These are phyloP conservation scores for Lanmaoa pseudosensibilis DNA, from an alignment of 768 basidiomycete species.

Conservation along the genomic window DNA sequence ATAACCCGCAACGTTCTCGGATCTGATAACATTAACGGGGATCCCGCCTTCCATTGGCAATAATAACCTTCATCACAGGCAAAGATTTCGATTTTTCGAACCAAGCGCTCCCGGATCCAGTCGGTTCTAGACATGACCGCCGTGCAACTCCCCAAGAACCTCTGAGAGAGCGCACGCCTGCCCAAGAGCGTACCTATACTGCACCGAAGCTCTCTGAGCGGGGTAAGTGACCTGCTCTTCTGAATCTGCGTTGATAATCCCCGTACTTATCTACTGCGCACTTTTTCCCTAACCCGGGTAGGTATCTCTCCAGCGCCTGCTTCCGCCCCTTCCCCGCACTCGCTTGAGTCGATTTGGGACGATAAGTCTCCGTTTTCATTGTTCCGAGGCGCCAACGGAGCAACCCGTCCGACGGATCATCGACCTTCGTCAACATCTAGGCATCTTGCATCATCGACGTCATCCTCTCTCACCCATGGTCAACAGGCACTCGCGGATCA, in stretches of 20 bases:
- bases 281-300: conserved; percentile 14
- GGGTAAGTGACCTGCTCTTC: conserved; percentile 25
- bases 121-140: conserved; percentile 13
- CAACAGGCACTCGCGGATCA: conserved; percentile 35
- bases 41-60: not conserved
- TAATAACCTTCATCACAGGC: conserved; percentile 44
- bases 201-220: conserved; percentile 26
- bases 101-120: conserved; percentile 35
- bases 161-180: conserved; percentile 29
- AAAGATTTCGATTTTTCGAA: conserved; percentile 89
- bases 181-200: conserved; percentile 23
- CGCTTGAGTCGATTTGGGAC: conserved; percentile 78
- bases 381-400: conserved; percentile 55
- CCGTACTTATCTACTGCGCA: conserved; percentile 12
- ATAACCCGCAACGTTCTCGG: not conserved
- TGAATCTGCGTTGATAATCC: not conserved
- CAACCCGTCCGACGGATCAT: conserved; percentile 40
- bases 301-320: conserved; percentile 39
- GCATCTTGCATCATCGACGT: conserved; percentile 24
- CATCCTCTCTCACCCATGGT: conserved; percentile 24
- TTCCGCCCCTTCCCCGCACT: conserved; percentile 33
- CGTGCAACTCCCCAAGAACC: conserved; percentile 24
- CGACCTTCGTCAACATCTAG: conserved; percentile 26
- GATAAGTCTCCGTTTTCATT: conserved; percentile 76
- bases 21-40: conserved; percentile 17